Evolutionary conservation across 805 yeast genomes (phyloP).

Genomic region (Barnettozyma vustinii): DNA sequence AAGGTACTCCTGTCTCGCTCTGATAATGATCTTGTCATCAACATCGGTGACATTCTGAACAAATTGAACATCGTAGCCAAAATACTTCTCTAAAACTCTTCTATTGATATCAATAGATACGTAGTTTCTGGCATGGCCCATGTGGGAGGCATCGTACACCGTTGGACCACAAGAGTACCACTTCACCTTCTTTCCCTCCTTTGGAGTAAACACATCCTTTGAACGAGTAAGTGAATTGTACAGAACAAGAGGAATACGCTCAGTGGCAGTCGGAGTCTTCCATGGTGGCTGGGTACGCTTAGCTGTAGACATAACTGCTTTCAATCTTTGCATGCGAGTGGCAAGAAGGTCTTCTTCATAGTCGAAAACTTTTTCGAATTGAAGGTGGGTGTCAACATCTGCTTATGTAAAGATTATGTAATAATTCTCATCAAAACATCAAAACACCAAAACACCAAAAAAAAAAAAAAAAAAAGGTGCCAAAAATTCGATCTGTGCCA

Average conservation of each 20-base stretch:
- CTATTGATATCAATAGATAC: constrained; percentile 92
- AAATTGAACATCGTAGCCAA: constrained; percentile 82
- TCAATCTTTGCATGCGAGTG: not conserved
- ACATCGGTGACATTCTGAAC: constrained; percentile 98
- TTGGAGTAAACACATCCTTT: constrained; percentile 76
- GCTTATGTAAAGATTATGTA: not conserved
- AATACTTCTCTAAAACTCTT: constrained; percentile 82
- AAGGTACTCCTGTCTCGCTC: constrained; percentile 86
- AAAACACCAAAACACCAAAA: no score
- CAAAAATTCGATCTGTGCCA: not conserved
- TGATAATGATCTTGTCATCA: constrained; percentile 91
- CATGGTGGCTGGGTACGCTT: constrained; percentile 2
- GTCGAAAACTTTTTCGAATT: not conserved
- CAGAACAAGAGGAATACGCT: constrained; percentile 25
- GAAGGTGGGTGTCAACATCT: not conserved
- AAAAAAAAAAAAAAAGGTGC: not conserved
- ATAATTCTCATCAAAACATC: no score
- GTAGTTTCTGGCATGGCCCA: constrained; percentile 98
- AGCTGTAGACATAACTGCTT: constrained; percentile 1
- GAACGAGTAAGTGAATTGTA: constrained; percentile 81
- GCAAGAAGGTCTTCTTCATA: not conserved
- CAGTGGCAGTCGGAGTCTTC: not conserved
- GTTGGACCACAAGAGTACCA: constrained; percentile 99
- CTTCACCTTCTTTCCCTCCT: constrained; percentile 55
- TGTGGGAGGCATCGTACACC: constrained; percentile 90